Percentiles rank a stretch among this genome's conserved stretches.
phyloP scores from a whole-genome alignment of 2,329 filamentous ascomycete species.

The Neophaeococcomyces aloes region DNA sequence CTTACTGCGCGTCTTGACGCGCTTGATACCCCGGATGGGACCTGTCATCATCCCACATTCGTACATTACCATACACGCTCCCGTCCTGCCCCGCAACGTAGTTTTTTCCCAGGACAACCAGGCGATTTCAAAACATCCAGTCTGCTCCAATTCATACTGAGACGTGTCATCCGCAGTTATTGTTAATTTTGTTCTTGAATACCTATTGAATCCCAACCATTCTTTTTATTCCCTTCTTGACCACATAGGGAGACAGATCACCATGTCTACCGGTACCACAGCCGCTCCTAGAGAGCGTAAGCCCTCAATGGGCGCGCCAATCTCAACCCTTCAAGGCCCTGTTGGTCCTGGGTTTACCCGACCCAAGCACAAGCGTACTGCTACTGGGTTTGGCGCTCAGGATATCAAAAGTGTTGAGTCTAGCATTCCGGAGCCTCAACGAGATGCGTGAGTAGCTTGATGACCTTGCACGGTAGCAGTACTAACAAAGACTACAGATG shows the following conservation, averaged over 20 bases:
- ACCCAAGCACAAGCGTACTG: slow-evolving; percentile 95
- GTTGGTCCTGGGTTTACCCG: slow-evolving; percentile 77
- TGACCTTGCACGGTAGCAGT: background rate
- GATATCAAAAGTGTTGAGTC: slow-evolving; percentile 94
- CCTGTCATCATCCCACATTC: background rate
- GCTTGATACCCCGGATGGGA: background rate
- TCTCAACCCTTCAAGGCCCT: slow-evolving; percentile 75
- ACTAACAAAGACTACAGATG: slow-evolving; percentile 35
- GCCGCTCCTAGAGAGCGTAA: slow-evolving; percentile 58
- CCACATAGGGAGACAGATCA: slow-evolving; percentile 12
- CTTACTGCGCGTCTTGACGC: slow-evolving; percentile 1
- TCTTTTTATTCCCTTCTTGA: slow-evolving; percentile 12
- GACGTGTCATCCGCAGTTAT: background rate
- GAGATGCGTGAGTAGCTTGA: slow-evolving; percentile 60
- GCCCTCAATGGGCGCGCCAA: slow-evolving; percentile 70
- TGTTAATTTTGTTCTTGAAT: slow-evolving; percentile 1
- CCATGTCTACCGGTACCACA: slow-evolving; percentile 16
- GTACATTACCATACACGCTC: background rate
- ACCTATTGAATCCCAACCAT: background rate
- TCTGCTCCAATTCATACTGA: background rate
- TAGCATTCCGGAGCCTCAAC: slow-evolving; percentile 77
- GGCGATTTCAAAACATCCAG: background rate
- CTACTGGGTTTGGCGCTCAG: slow-evolving; percentile 77
- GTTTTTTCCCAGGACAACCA: background rate
- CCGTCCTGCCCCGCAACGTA: slow-evolving; percentile 4